phyloP scores from a whole-genome alignment of 768 basidiomycete species.

The Dioszegia crocea region DNA sequence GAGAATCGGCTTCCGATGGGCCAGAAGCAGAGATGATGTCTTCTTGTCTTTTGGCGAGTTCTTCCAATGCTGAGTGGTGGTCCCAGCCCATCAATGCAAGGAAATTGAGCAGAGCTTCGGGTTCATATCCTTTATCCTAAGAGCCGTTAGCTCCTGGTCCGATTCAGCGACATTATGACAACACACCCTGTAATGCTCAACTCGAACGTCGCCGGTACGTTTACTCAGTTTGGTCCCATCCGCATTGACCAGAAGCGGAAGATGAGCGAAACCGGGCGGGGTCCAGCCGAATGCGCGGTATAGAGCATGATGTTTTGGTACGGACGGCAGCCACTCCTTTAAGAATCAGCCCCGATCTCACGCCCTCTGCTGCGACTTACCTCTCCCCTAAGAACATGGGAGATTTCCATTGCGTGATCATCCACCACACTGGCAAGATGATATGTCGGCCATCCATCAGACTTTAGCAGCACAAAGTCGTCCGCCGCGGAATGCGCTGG shows the following conservation, averaged over 20 bases:
- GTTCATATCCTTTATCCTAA: constrained; percentile 70
- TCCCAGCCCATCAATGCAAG: constrained; percentile 94
- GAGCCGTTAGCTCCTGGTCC: no score
- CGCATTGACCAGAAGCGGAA: constrained; percentile 81
- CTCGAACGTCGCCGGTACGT: constrained; percentile 80
- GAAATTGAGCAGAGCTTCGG: constrained; percentile 84
- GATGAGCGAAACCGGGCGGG: constrained; percentile 80
- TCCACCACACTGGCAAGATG: constrained; percentile 94
- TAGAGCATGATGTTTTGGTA: constrained; percentile 83
- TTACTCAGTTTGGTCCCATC: constrained; percentile 96
- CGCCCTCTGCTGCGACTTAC: constrained; percentile 52
- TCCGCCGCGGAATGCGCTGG: constrained; percentile 59
- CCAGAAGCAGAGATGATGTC: not conserved
- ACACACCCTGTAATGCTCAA: constrained; percentile 82
- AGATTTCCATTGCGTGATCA: constrained; percentile 92
- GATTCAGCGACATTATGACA: no score
- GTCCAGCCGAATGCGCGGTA: constrained; percentile 70
- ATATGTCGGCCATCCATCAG: constrained; percentile 90
- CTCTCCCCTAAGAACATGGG: constrained; percentile 92
- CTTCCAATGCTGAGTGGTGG: constrained; percentile 52
- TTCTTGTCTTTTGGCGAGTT: not conserved
- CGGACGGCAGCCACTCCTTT: constrained; percentile 93
- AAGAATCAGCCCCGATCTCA: not conserved
- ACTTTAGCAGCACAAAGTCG: constrained; percentile 88
- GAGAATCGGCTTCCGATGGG: not conserved